A percentile compares a stretch with the other conserved stretches of the same genome.
These are phyloP conservation scores for Zygoascus tannicola DNA, from an alignment of 805 yeast genomes.

Conservation along the genomic window DNA sequence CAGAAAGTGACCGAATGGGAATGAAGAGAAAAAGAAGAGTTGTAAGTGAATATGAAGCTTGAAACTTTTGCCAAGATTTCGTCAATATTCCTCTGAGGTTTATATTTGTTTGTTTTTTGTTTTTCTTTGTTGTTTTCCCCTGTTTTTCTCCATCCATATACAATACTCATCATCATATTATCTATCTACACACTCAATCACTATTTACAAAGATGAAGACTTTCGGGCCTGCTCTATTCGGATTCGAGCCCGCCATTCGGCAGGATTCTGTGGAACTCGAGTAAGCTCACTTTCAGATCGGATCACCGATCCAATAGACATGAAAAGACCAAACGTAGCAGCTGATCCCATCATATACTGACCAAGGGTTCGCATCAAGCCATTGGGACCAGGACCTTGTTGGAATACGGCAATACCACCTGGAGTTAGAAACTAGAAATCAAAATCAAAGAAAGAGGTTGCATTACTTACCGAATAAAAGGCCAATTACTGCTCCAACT, in stretches of 20 bases:
- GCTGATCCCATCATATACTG: conserved; percentile 95
- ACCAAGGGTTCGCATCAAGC: conserved; percentile 92
- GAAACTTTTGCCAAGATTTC: too few relatives aligned
- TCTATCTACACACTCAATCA: too few relatives aligned
- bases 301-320: conserved; percentile 34
- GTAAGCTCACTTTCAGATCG: conserved; percentile 23
- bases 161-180: too few relatives aligned
- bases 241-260: conserved; percentile 21
- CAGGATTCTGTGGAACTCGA: conserved; percentile 17
- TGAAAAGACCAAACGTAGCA: conserved; percentile 92
- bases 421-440: conserved; percentile 2
- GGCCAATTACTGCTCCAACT: conserved; percentile 85
- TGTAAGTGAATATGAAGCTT: too few relatives aligned
- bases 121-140: too few relatives aligned
- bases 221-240: conserved; percentile 14
- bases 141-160: too few relatives aligned
- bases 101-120: too few relatives aligned
- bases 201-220: too few relatives aligned
- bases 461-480: conserved; percentile 57
- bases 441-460: too few relatives aligned
- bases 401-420: conserved; percentile 77
- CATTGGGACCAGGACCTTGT: conserved; percentile 97
- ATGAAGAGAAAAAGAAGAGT: too few relatives aligned
- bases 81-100: too few relatives aligned
- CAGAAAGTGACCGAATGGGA: too few relatives aligned